Percentiles rank a stretch among this genome's conserved stretches.
Evolutionary conservation across 1,139 yeast species (phyloP).

Genomic region (Hyphopichia pseudoburtonii): DNA sequence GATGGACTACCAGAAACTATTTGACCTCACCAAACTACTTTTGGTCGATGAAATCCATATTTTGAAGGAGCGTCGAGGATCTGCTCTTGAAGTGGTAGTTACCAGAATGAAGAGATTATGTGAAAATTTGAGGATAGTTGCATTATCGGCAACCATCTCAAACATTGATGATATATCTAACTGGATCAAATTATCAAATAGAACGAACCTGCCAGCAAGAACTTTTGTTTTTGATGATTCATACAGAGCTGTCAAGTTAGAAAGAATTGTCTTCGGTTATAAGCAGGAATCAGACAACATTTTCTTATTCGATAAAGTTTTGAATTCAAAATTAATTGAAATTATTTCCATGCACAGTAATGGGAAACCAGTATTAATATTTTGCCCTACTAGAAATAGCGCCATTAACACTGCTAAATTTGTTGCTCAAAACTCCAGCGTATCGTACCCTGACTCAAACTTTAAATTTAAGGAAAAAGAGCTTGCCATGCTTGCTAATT

Average conservation of each 20-base stretch:
- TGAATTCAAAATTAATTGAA: constrained; percentile 38
- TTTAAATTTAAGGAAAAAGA: constrained; percentile 25
- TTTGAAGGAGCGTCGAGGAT: constrained; percentile 48
- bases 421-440: constrained; percentile 16
- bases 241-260: constrained; percentile 44
- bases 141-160: constrained; percentile 56
- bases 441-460: constrained; percentile 1
- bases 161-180: constrained; percentile 48
- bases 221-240: constrained; percentile 44
- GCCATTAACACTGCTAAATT: constrained; percentile 47
- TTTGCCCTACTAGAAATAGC: constrained; percentile 55
- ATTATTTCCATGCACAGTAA: constrained; percentile 35
- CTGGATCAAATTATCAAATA: constrained; percentile 34
- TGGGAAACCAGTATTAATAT: constrained; percentile 45
- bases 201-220: constrained; percentile 22
- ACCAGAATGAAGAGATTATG: constrained; percentile 51
- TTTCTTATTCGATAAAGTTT: constrained; percentile 43
- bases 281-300: constrained; percentile 34
- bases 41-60: constrained; percentile 54
- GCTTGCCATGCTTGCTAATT: constrained; percentile 17
- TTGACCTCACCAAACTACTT: constrained; percentile 30
- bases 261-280: constrained; percentile 44
- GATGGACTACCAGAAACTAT: constrained; percentile 40
- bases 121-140: constrained; percentile 41
- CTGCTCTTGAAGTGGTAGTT: constrained; percentile 51